Base-by-base conservation (phyloP, 805 yeast genomes). In the Komagataella populi region DNA sequence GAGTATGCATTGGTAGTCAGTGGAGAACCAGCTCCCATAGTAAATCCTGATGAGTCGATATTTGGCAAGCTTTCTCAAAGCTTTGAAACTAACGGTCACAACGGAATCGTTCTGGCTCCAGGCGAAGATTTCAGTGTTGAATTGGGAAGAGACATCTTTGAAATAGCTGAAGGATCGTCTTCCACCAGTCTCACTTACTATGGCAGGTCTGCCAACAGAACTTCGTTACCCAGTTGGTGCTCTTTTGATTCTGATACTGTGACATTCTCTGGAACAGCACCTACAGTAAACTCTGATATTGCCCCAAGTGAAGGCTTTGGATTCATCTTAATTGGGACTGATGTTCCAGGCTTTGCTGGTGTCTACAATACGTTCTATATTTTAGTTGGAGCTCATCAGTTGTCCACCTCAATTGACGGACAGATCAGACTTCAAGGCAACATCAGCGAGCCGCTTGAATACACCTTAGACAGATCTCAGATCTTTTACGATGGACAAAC, bases 211-310 rank as follows among this genome's bases (percentile, higher is more conserved):
- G 67, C 73, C 12, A 88, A 87, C 63, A 78, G 90, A 62, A 77
- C 96, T 1, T 91, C 99, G 2, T 72, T 93, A 52, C 99, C 99
- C 44, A 83, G 80, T 61, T 93, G 99, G 98, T 70, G 88, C 50
- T 66, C 68, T 51, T 93, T 91, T 62, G 82, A 88, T 60, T 59
- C 75, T 4, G 69, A 70, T 51, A 70, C 72, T 44, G 69, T 87
- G 56, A 76, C 85, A 18, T 91, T 89, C 65, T 72, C 80, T 46
- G 99, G 99, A 36, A 82, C 83, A 1, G 91, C 96, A 1, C 99
- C 99, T 8, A 72, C 84, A 6, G 87, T 87, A 36, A 84, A 87
- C 57, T 86, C 96, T 2, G 73, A 77, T 16, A 84, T 88, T 57
- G 99, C 99, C 1, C 98, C 97, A 8, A 87, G 95, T 45, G 72